phyloP scores from a whole-genome alignment of 768 basidiomycete species.

The Strobilomyces confusus region DNA sequence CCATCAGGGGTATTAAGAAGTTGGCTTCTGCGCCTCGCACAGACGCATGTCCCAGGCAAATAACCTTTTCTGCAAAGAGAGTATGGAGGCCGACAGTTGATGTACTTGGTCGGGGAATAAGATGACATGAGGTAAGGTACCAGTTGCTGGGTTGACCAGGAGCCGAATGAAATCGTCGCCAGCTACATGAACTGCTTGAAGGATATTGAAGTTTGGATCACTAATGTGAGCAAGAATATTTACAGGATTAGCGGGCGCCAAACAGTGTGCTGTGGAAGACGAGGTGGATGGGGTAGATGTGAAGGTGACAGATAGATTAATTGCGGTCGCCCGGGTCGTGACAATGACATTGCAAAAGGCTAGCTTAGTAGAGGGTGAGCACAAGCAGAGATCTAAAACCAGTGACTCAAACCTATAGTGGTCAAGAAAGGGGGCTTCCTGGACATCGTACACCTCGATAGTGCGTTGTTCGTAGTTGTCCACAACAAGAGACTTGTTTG shows the following conservation, averaged over 20 bases:
- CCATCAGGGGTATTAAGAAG: slow-evolving; percentile 42
- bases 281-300: slow-evolving; percentile 19
- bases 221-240: slow-evolving; percentile 24
- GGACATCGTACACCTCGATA: slow-evolving; percentile 68
- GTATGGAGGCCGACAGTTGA: slow-evolving; percentile 35
- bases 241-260: slow-evolving; percentile 20
- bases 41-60: slow-evolving; percentile 29
- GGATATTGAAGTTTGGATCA: slow-evolving; percentile 33
- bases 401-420: slow-evolving; percentile 60
- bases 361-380: slow-evolving; percentile 19
- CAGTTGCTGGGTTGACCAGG: slow-evolving; percentile 33
- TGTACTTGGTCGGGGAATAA: slow-evolving; percentile 39
- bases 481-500: slow-evolving; percentile 71
- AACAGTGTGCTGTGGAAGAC: slow-evolving; percentile 16
- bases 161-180: slow-evolving; percentile 32
- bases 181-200: slow-evolving; percentile 33
- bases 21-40: slow-evolving; percentile 36
- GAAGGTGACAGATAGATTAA: slow-evolving; percentile 26
- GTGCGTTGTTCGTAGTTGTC: slow-evolving; percentile 85
- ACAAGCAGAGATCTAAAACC: background rate
- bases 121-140: slow-evolving; percentile 39
- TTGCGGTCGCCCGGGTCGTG: slow-evolving; percentile 34
- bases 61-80: slow-evolving; percentile 33
- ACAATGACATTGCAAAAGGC: slow-evolving; percentile 38
- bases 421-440: slow-evolving; percentile 68